Evolutionary conservation across 2,329 filamentous ascomycete genomes (phyloP), one percentile per base, ranked within the genome.

Genomic region (Colletotrichum eleusines): DNA sequence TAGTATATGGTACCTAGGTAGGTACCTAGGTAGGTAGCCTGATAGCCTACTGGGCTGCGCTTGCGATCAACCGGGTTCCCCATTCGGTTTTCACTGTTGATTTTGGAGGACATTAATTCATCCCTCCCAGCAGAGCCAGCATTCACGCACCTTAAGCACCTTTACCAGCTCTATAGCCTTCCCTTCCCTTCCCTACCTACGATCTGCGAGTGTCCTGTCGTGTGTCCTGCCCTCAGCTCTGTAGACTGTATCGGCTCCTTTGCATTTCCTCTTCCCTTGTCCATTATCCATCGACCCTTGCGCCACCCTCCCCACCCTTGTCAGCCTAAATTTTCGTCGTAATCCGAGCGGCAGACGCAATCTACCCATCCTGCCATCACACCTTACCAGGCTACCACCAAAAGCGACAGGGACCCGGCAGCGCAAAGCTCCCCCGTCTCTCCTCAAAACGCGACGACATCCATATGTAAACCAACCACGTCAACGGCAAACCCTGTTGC

Each of bases 401-500:
- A 31, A 51, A 18, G 26, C 48, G 26, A 28, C 48, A 31, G 26
- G 26, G 48, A 51, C 23, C 50, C 38, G 31, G 28, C 57, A 61
- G 44, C 38, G 38, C 28, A 48, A 23, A 65, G 53, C 38, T 16
- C 31, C 51, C 31, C 33, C 31, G 20, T 55, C 51, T 55, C 55
- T 40, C 40, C 46, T 58, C 57, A 70, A 67, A 67, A 50, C 66
- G 61, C 66, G 63, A 40, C 58, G 64, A 70, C 59, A 66, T 72
- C 60, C 69, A n/a, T n/a, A n/a, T n/a, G 63, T 69, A 42, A 51
- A 8, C 7, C 31, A 31, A 23, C 53, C 53, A 55, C 53, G 6
- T 55, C 33, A 54, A 35, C 69, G 69, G 69, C 44, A 69, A 69
- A 38, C 69, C 66, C 69, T 66, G 69, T 69, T 65, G 61, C 69